These are phyloP conservation scores for Macrolepiota fuliginosa DNA, from an alignment of 768 basidiomycete species.

Conservation along the genomic window DNA sequence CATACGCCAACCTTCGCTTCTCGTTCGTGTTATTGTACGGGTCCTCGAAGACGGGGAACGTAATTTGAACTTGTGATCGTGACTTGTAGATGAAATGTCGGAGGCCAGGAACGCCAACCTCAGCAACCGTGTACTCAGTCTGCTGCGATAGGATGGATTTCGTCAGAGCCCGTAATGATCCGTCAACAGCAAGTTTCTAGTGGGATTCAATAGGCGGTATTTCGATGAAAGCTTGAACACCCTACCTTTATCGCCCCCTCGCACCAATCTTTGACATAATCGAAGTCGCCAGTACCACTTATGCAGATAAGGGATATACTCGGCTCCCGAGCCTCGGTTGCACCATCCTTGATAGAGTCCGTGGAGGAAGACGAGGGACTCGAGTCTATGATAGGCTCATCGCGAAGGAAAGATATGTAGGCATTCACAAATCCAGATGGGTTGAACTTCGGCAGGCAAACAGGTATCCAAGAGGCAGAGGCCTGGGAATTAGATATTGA, in stretches of 20 bases:
- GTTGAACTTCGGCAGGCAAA: slow-evolving; percentile 96
- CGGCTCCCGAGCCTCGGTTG: background rate
- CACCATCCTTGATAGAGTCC: slow-evolving; percentile 4
- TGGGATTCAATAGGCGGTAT: background rate
- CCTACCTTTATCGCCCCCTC: slow-evolving; percentile 59
- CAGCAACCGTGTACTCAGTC: slow-evolving; percentile 67
- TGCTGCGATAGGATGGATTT: slow-evolving; percentile 44
- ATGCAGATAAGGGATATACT: slow-evolving; percentile 73
- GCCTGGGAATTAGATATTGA: slow-evolving; percentile 75
- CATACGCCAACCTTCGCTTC: slow-evolving; percentile 49
- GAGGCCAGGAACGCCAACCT: slow-evolving; percentile 84
- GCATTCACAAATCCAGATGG: slow-evolving; percentile 87
- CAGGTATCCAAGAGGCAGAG: slow-evolving; percentile 89
- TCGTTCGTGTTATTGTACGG: slow-evolving; percentile 69
- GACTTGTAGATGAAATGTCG: slow-evolving; percentile 97
- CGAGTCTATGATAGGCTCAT: slow-evolving; percentile 23
- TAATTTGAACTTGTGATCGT: slow-evolving; percentile 84
- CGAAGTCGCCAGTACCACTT: slow-evolving; percentile 81
- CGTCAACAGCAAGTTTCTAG: slow-evolving; percentile 66
- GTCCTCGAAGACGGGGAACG: slow-evolving; percentile 81
- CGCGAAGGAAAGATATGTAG: slow-evolving; percentile 71
- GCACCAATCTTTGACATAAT: slow-evolving; percentile 77
- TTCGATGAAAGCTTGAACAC: background rate
- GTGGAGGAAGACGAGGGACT: slow-evolving; percentile 16
- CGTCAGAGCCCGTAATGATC: slow-evolving; percentile 49